phyloP scores from a whole-genome alignment of 2,329 filamentous ascomycete species.

The Colletotrichum cordylinicola region DNA sequence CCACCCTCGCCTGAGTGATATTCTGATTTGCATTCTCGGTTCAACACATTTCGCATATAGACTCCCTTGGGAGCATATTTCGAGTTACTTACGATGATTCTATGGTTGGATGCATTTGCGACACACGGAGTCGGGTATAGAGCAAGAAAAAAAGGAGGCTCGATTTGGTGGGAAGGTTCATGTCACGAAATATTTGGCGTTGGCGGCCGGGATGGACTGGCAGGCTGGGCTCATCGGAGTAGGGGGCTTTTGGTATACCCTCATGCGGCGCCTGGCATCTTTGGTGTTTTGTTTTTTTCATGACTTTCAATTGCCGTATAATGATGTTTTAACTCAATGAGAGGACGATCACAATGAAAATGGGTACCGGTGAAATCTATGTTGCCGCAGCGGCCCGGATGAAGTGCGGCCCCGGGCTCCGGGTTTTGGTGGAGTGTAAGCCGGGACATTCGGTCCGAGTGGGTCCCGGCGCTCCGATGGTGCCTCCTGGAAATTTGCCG shows the following conservation, averaged over 20 bases:
- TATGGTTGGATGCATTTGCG: conserved; percentile 1
- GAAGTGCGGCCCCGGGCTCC: neutral
- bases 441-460: neutral
- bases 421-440: neutral
- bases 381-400: neutral
- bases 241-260: conserved; percentile 16
- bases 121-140: conserved; percentile 16
- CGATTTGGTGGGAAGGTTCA: neutral
- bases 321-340: neutral
- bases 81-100: neutral
- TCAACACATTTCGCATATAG: neutral
- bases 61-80: conserved; percentile 10
- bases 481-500: neutral
- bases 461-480: neutral
- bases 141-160: conserved; percentile 8
- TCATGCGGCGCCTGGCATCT: conserved; percentile 10
- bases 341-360: neutral
- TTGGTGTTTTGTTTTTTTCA: neutral
- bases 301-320: neutral
- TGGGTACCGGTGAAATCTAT: too few species aligned
- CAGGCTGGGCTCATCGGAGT: conserved; percentile 9
- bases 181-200: conserved; percentile 5
- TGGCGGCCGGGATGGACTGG: neutral
- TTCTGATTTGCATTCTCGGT: neutral
- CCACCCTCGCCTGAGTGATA: neutral